Evolutionary conservation across 176 grass and related monocot genomes (phyloP).

Genomic region (Eleusine indica): DNA sequence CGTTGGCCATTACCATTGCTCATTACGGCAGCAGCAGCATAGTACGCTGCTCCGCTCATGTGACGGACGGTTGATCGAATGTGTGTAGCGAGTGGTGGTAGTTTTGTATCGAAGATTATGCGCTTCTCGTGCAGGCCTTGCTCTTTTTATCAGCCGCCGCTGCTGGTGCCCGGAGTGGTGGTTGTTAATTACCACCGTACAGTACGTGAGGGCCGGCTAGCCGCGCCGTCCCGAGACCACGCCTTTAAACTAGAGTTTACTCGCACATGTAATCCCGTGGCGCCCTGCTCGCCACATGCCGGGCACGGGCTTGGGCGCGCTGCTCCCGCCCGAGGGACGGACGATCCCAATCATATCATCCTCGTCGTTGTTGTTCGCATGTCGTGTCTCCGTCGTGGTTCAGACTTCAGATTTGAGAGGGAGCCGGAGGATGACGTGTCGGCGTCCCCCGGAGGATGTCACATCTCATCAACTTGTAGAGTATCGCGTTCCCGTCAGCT

Average conservation of each 20-base stretch:
- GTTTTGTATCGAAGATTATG: not conserved
- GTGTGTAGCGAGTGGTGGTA: not conserved
- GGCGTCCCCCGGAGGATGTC: no score
- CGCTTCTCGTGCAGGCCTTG: constrained; percentile 28
- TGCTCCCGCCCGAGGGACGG: not conserved
- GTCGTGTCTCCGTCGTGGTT: not conserved
- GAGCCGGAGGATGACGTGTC: no score
- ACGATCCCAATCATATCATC: no score
- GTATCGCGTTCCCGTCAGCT: no score
- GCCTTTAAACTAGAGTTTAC: not conserved
- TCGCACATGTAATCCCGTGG: constrained; percentile 15
- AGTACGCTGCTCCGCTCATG: not conserved
- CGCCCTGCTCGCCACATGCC: constrained; percentile 30
- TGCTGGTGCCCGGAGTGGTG: not conserved
- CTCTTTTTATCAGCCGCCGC: not conserved
- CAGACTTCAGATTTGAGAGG: no score
- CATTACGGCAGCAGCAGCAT: not conserved
- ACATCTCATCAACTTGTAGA: no score
- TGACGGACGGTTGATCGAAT: constrained; percentile 14
- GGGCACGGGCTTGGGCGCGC: constrained; percentile 4
- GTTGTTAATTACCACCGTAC: no score
- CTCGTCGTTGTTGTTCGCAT: not conserved
- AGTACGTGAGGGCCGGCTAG: no score
- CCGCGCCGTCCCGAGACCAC: not conserved
- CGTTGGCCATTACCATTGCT: constrained; percentile 19